phyloP scores from a whole-genome alignment of 208 protist genomes.

The Leishmania guyanensis region DNA sequence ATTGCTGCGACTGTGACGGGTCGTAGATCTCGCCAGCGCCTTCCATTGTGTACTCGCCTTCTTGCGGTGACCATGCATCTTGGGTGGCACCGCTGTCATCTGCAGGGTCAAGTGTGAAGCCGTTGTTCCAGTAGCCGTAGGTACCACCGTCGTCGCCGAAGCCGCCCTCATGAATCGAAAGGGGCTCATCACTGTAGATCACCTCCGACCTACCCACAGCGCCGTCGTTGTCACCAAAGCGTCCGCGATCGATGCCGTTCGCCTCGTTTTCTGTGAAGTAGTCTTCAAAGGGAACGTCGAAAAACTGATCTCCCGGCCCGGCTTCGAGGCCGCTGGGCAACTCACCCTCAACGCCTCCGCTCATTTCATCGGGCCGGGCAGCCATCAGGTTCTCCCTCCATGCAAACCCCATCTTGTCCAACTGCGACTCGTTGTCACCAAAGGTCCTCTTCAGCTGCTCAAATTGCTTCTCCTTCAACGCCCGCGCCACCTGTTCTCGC shows the following conservation, averaged over 20 bases:
- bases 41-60: slow-evolving; percentile 16
- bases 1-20: slow-evolving; percentile 1
- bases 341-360: slow-evolving; percentile 4
- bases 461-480: slow-evolving; percentile 75
- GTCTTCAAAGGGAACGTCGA: slow-evolving; percentile 47
- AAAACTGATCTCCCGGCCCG: slow-evolving; percentile 39
- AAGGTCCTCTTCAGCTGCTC: slow-evolving; percentile 74
- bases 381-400: slow-evolving; percentile 55
- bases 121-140: slow-evolving; percentile 17
- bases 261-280: slow-evolving; percentile 44
- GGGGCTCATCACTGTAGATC: slow-evolving; percentile 23
- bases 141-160: slow-evolving; percentile 6
- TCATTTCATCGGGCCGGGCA: slow-evolving; percentile 10
- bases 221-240: slow-evolving; percentile 2
- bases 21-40: slow-evolving; percentile 20
- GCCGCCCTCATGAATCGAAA: slow-evolving; percentile 18
- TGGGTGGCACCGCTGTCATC: slow-evolving; percentile 15
- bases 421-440: slow-evolving; percentile 66
- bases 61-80: slow-evolving; percentile 30
- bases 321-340: slow-evolving; percentile 26
- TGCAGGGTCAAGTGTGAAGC: not conserved
- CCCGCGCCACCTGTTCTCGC: slow-evolving; percentile 57
- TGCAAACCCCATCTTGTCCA: slow-evolving; percentile 52
- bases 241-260: slow-evolving; percentile 21
- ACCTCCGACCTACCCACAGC: slow-evolving; percentile 6